Evolutionary conservation across 2,329 filamentous ascomycete genomes (phyloP).

Genomic region (Paecilomyces formosus): DNA sequence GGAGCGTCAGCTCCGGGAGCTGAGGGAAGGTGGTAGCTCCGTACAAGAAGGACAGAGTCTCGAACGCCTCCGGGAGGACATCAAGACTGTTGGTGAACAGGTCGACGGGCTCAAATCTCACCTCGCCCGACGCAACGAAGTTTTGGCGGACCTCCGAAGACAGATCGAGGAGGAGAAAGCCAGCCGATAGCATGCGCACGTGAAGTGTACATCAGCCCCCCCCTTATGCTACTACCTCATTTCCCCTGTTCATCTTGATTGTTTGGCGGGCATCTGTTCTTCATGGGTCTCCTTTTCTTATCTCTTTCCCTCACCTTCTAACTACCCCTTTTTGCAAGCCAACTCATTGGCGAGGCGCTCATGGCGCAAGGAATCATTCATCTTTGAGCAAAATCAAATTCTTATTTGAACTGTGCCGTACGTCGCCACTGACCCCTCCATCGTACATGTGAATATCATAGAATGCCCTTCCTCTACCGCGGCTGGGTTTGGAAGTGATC

Average conservation of each 20-base stretch:
- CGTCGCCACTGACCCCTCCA: too few species aligned
- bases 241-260: constrained; percentile 1
- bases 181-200: constrained; percentile 26
- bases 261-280: background rate
- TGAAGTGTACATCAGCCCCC: background rate
- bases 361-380: constrained; percentile 23
- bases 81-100: constrained; percentile 87
- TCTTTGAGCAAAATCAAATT: constrained; percentile 1
- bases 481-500: too few species aligned
- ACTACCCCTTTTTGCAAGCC: constrained; percentile 7
- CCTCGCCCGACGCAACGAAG: constrained; percentile 65
- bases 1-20: constrained; percentile 65
- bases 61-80: constrained; percentile 73
- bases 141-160: constrained; percentile 66
- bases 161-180: constrained; percentile 84
- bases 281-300: constrained; percentile 7
- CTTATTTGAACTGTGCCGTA: background rate
- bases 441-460: too few species aligned
- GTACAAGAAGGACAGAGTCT: constrained; percentile 61
- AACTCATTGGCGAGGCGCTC: constrained; percentile 24
- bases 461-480: too few species aligned
- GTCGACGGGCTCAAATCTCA: constrained; percentile 84
- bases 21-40: constrained; percentile 52
- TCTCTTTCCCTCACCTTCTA: constrained; percentile 8
- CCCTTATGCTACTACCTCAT: background rate